A percentile compares a stretch with the other conserved stretches of the same genome.
Evolutionary conservation across 306 rosid genomes (phyloP).

Genomic region (Trifolium subterraneum): DNA sequence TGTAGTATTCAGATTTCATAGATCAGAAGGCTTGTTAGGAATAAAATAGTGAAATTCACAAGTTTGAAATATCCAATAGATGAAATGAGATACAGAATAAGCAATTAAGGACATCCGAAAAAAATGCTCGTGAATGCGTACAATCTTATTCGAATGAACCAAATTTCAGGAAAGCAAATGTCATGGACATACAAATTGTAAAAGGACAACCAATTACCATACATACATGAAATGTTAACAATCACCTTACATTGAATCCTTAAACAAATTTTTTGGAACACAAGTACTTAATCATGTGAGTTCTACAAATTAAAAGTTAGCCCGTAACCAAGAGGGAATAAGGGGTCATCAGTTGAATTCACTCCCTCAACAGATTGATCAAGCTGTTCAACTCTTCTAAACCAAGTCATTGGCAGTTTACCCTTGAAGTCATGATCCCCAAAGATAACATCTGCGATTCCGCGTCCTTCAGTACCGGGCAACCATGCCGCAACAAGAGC

Average conservation of each 20-base stretch:
- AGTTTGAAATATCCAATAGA: not conserved
- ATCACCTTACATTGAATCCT: constrained; percentile 13
- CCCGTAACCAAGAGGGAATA: constrained; percentile 74
- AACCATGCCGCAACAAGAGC: constrained; percentile 87
- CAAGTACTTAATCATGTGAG: constrained; percentile 6
- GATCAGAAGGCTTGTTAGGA: not conserved
- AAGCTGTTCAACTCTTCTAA: constrained; percentile 57
- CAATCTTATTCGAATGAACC: not conserved
- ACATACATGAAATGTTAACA: not conserved
- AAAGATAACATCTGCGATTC: constrained; percentile 77
- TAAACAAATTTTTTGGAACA: not conserved
- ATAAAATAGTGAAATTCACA: not conserved
- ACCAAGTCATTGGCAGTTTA: constrained; percentile 80
- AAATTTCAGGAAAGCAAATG: not conserved
- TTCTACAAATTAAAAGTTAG: constrained; percentile 42
- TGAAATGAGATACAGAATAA: not conserved
- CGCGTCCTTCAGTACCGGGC: constrained; percentile 81
- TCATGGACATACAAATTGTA: not conserved
- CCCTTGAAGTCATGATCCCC: constrained; percentile 79
- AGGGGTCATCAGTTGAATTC: constrained; percentile 58
- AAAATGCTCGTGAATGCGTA: not conserved
- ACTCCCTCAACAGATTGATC: constrained; percentile 46
- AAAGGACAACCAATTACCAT: not conserved
- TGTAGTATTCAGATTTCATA: too few relatives aligned
- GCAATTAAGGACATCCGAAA: not conserved